Percentiles rank a stretch among this genome's conserved stretches.
These are phyloP conservation scores for Datisca glomerata DNA, from an alignment of 306 rosid genomes.

Conservation along the genomic window DNA sequence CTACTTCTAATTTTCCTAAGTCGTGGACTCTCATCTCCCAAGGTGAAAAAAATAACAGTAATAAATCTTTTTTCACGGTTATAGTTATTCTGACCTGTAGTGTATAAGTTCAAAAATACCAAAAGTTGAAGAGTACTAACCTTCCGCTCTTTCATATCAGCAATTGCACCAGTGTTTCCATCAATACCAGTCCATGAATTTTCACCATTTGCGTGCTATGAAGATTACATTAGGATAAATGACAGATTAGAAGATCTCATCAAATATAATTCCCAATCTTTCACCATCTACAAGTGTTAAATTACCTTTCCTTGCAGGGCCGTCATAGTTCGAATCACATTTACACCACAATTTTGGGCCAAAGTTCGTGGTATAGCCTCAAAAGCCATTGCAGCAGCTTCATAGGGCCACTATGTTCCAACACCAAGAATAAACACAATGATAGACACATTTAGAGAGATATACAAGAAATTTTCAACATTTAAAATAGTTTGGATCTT, in stretches of 20 bases:
- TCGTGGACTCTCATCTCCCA: too few species aligned
- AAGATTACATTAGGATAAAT: conserved; percentile 1
- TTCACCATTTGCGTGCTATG: conserved; percentile 85
- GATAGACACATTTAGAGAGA: not conserved
- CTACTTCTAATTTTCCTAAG: too few species aligned
- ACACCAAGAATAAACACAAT: conserved; percentile 2
- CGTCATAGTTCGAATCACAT: conserved; percentile 93
- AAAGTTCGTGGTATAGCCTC: conserved; percentile 96
- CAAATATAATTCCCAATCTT: not conserved
- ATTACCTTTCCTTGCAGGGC: conserved; percentile 90
- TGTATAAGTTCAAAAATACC: not conserved
- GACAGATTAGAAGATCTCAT: not conserved
- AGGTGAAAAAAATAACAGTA: too few species aligned
- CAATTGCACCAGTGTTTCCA: conserved; percentile 67
- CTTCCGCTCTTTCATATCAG: conserved; percentile 80
- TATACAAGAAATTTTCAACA: too few species aligned
- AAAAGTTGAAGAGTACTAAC: conserved; percentile 25
- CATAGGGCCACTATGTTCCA: conserved; percentile 84
- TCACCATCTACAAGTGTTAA: not conserved
- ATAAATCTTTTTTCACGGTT: not conserved
- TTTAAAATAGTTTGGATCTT: too few species aligned
- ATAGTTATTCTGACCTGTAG: not conserved
- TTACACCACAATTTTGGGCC: conserved; percentile 97
- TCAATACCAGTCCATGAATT: conserved; percentile 96
- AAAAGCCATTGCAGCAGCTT: conserved; percentile 97